Conservation (phyloP, 257 asterid species). For the Perilla frutescens region DNA sequence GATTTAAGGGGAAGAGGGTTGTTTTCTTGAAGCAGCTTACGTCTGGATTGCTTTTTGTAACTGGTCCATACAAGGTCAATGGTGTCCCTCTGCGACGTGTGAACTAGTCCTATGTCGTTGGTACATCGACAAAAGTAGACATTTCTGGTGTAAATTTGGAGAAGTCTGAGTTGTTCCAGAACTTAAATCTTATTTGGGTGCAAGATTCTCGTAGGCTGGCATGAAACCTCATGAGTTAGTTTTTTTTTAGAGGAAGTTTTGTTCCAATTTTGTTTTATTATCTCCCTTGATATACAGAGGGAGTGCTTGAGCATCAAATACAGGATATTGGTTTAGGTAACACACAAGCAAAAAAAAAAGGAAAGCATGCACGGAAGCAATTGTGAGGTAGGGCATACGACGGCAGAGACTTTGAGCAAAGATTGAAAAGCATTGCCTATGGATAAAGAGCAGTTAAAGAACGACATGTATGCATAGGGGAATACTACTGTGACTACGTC, state of each 20-base stretch:
- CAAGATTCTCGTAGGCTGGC: constrained; percentile 72
- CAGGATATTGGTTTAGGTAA: no score
- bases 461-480: no score
- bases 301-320: no score
- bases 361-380: no score
- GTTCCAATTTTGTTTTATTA: constrained; percentile 21
- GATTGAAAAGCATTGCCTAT: no score
- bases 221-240: constrained; percentile 73
- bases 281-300: background rate
- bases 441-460: no score
- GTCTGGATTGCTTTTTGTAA: constrained; percentile 61
- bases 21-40: constrained; percentile 55
- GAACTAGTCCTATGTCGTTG: constrained; percentile 55
- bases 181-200: constrained; percentile 61
- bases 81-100: constrained; percentile 60
- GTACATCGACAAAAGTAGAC: constrained; percentile 54
- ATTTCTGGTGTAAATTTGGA: constrained; percentile 46
- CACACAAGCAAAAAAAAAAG: no score
- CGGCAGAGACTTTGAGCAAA: no score
- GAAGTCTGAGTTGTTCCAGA: constrained; percentile 54
- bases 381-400: no score
- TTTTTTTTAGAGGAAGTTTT: constrained; percentile 41
- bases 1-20: constrained; percentile 60
- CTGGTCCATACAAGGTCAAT: constrained; percentile 63
- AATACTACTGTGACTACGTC: no score